A percentile compares a stretch with the other conserved stretches of the same genome.
These are phyloP conservation scores for Brasenia schreberi DNA, from an alignment of 164 flowering plant genomes.

Conservation along the genomic window DNA sequence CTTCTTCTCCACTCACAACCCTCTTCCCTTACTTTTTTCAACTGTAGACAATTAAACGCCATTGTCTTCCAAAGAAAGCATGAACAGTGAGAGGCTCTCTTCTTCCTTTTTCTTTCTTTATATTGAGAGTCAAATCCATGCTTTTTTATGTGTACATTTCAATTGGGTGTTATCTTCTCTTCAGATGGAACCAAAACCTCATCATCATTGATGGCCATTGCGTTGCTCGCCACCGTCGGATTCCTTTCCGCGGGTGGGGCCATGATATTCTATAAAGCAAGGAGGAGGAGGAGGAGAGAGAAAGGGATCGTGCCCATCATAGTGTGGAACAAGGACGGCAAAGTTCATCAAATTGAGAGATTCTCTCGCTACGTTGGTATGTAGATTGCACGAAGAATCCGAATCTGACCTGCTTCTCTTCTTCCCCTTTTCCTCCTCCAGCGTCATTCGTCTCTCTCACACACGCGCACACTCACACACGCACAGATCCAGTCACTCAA, in stretches of 20 bases:
- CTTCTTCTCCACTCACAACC: no score
- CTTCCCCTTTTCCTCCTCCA: background rate
- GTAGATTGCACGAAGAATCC: background rate
- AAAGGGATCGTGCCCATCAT: slow-evolving; percentile 30
- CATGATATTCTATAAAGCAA: slow-evolving; percentile 6
- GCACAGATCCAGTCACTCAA: background rate
- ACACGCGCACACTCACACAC: background rate
- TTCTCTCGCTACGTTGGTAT: slow-evolving; percentile 87
- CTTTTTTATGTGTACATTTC: no score
- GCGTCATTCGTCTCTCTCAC: no score
- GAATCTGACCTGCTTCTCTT: background rate
- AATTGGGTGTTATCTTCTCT: no score
- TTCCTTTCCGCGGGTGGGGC: slow-evolving; percentile 19
- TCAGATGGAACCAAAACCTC: slow-evolving; percentile 9
- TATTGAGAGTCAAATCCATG: no score
- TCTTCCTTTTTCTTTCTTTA: no score
- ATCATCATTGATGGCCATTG: slow-evolving; percentile 17
- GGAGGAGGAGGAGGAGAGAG: slow-evolving; percentile 7
- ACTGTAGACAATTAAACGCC: no score
- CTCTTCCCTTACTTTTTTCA: no score
- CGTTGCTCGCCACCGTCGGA: slow-evolving; percentile 22
- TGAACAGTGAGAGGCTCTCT: no score
- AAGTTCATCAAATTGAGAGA: slow-evolving; percentile 35
- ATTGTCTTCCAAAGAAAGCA: no score
- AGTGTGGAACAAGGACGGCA: slow-evolving; percentile 36